Evolutionary conservation across 1,284 basidiomycete genomes (phyloP).

Genomic region (Heterobasidion annosum): DNA sequence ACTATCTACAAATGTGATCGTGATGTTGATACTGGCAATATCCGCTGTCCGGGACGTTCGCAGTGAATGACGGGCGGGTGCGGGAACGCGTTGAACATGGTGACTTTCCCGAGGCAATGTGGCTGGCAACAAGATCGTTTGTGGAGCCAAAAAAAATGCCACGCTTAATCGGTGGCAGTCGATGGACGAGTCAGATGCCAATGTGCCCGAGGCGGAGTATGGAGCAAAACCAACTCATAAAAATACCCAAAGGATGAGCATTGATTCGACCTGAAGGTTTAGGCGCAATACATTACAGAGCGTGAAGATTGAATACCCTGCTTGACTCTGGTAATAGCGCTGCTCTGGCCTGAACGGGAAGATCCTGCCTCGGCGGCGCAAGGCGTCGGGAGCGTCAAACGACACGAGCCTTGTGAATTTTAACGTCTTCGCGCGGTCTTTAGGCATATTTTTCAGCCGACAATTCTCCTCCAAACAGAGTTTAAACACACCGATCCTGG

Average conservation of each 20-base stretch:
- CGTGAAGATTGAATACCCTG: background rate
- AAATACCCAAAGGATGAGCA: background rate
- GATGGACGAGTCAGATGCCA: background rate
- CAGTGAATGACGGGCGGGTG: no score
- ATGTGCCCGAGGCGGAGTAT: background rate
- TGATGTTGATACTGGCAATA: no score
- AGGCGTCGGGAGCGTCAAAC: slow-evolving; percentile 19
- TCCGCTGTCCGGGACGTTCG: no score
- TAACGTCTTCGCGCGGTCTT: slow-evolving; percentile 74
- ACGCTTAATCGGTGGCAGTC: background rate
- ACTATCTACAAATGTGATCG: no score
- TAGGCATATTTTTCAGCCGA: slow-evolving; percentile 4
- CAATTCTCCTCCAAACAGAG: background rate
- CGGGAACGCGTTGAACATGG: no score
- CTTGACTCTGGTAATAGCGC: no score
- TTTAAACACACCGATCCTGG: slow-evolving; percentile 58
- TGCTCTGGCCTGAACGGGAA: no score
- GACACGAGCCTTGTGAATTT: slow-evolving; percentile 65
- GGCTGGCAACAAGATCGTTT: background rate
- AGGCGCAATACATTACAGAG: background rate
- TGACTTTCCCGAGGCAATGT: no score
- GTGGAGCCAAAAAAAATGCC: background rate
- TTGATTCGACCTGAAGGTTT: background rate
- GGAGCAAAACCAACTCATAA: background rate
- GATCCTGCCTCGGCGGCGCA: no score